phyloP scores from a whole-genome alignment of 768 basidiomycete genomes.

The Pilatotrama ljubarskyi region DNA sequence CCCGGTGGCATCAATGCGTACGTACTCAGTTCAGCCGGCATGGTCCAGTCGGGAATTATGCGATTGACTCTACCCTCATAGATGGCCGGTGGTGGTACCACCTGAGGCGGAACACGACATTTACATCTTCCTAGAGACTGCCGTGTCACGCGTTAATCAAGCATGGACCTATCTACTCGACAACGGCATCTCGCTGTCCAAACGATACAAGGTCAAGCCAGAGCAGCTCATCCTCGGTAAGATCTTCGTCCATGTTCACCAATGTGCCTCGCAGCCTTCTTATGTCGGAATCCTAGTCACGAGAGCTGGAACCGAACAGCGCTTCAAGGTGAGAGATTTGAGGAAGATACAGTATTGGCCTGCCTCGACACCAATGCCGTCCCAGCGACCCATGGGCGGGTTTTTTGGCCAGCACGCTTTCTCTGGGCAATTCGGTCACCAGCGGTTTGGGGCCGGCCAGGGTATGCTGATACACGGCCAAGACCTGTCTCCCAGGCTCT shows the following conservation, averaged over 20 bases:
- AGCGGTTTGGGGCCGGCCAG: background rate
- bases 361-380: background rate
- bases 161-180: slow-evolving; percentile 43
- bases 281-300: slow-evolving; percentile 39
- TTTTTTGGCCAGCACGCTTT: background rate
- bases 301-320: slow-evolving; percentile 40
- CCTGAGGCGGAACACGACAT: slow-evolving; percentile 40
- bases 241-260: slow-evolving; percentile 6
- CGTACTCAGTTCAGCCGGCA: background rate
- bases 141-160: slow-evolving; percentile 30
- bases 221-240: slow-evolving; percentile 46
- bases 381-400: background rate
- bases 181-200: slow-evolving; percentile 35
- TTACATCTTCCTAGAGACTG: slow-evolving; percentile 37
- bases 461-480: slow-evolving; percentile 17
- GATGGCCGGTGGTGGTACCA: slow-evolving; percentile 47
- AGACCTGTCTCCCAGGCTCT: slow-evolving; percentile 37
- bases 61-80: slow-evolving; percentile 16
- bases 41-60: background rate
- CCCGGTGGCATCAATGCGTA: slow-evolving; percentile 38
- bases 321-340: slow-evolving; percentile 40
- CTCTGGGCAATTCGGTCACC: background rate
- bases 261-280: no score
- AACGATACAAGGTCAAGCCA: slow-evolving; percentile 36
- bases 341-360: slow-evolving; percentile 13